A percentile compares a stretch with the other conserved stretches of the same genome.
Evolutionary conservation across 768 basidiomycete species (phyloP).

Genomic region (Tylopilus sp.): DNA sequence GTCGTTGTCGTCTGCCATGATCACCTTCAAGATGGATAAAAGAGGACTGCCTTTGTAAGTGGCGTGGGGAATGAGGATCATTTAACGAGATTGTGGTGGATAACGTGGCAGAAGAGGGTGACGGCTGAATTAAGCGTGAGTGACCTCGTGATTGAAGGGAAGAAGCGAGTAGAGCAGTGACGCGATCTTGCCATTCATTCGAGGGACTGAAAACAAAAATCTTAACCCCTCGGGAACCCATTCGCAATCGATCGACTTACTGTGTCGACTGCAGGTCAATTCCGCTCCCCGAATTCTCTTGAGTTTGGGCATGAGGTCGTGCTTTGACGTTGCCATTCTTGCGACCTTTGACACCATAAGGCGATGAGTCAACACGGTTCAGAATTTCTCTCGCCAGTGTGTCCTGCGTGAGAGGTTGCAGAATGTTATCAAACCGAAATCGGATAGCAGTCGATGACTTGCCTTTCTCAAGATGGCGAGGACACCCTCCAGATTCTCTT

Average conservation of each 20-base stretch:
- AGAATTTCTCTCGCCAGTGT: conserved; percentile 78
- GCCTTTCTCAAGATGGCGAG: conserved; percentile 53
- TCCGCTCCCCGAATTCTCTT: conserved; percentile 14
- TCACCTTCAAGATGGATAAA: conserved; percentile 24
- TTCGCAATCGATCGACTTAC: conserved; percentile 37
- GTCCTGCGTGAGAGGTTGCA: conserved; percentile 46
- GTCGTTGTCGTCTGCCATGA: conserved; percentile 45
- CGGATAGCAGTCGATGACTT: conserved; percentile 9
- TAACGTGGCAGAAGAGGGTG: neutral
- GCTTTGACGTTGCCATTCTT: conserved; percentile 39
- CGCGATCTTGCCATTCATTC: conserved; percentile 80
- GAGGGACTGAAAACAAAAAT: conserved; percentile 52
- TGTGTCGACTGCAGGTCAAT: conserved; percentile 57
- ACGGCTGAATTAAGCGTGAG: neutral
- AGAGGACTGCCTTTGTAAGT: conserved; percentile 5
- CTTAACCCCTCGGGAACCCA: neutral
- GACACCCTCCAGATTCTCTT: conserved; percentile 30
- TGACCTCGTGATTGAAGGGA: conserved; percentile 16
- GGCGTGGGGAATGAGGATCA: conserved; percentile 10
- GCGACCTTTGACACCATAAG: conserved; percentile 74
- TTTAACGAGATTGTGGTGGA: conserved; percentile 10
- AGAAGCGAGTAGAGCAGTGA: conserved; percentile 31
- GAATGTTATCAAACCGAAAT: neutral
- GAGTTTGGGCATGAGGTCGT: conserved; percentile 19
- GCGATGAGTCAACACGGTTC: conserved; percentile 73